Conservation (phyloP, 169 alveolate species). For the Plasmodium inui region DNA sequence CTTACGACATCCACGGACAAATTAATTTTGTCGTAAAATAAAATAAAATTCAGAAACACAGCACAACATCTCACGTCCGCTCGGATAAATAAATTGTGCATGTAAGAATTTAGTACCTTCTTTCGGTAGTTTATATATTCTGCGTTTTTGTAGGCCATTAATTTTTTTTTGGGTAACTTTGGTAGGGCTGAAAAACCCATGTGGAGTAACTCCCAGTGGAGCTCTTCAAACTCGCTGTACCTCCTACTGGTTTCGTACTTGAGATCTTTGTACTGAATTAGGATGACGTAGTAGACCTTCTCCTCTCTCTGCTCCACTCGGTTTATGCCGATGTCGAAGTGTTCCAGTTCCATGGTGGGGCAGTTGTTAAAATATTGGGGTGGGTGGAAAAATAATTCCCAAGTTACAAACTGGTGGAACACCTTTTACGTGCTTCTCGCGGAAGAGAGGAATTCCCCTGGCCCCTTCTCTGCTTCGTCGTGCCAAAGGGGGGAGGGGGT, state of each 20-base stretch:
- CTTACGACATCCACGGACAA: slow-evolving; percentile 38
- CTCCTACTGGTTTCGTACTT: slow-evolving; percentile 47
- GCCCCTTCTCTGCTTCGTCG: background rate
- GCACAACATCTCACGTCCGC: slow-evolving; percentile 74
- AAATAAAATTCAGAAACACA: slow-evolving; percentile 47
- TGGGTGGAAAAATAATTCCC: background rate
- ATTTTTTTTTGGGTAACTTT: slow-evolving; percentile 63
- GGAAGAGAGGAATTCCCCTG: background rate
- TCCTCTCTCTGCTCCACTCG: slow-evolving; percentile 56
- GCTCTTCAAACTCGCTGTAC: slow-evolving; percentile 68
- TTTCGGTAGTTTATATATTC: slow-evolving; percentile 64
- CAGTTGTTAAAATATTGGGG: background rate
- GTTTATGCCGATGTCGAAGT: slow-evolving; percentile 40
- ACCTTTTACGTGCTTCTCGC: background rate
- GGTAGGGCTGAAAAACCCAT: slow-evolving; percentile 71
- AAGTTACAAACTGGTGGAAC: background rate
- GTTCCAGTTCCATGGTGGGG: slow-evolving; percentile 45
- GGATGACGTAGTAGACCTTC: slow-evolving; percentile 44
- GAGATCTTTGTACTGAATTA: slow-evolving; percentile 58
- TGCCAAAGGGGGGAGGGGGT: background rate
- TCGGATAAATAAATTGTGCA: slow-evolving; percentile 59
- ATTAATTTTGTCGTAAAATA: slow-evolving; percentile 72
- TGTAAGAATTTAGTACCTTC: slow-evolving; percentile 25
- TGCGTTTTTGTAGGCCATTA: slow-evolving; percentile 52
- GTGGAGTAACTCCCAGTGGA: slow-evolving; percentile 64